A percentile compares a stretch with the other conserved stretches of the same genome.
phyloP scores from a whole-genome alignment of 2,329 filamentous ascomycete species.

The Bipolaris oryzae region DNA sequence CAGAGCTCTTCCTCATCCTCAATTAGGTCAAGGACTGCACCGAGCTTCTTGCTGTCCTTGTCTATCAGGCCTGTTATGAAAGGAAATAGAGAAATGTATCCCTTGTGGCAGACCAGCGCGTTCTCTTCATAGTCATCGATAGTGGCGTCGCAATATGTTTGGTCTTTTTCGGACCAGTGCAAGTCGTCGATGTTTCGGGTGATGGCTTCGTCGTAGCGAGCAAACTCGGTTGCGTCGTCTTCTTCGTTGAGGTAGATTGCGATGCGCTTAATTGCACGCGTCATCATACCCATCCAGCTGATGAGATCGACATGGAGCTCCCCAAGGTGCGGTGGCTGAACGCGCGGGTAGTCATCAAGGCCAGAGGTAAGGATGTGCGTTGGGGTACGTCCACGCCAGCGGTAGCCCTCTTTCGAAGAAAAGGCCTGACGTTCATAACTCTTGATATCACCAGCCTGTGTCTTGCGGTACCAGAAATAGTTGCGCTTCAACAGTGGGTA shows the following conservation, averaged over 20 bases:
- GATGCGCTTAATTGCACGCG: conserved; percentile 80
- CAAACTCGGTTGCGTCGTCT: conserved; percentile 78
- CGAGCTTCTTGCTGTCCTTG: conserved; percentile 74
- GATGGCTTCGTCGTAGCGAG: conserved; percentile 75
- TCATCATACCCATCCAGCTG: conserved; percentile 98
- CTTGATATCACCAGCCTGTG: conserved; percentile 87
- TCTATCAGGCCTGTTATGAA: conserved; percentile 84
- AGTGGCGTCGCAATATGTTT: conserved; percentile 91
- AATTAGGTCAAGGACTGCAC: conserved; percentile 76
- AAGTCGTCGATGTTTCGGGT: conserved; percentile 86
- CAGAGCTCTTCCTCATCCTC: conserved; percentile 85
- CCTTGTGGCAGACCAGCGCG: conserved; percentile 89
- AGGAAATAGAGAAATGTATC: conserved; percentile 91
- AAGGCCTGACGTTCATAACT: conserved; percentile 89
- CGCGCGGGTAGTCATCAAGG: conserved; percentile 92
- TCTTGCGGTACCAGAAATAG: conserved; percentile 93
- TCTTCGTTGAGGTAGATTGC: conserved; percentile 73
- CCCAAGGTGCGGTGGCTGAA: conserved; percentile 91
- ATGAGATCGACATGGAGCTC: conserved; percentile 95
- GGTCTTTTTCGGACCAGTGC: conserved; percentile 83
- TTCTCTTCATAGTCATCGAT: conserved; percentile 96
- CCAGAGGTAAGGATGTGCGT: conserved; percentile 90
- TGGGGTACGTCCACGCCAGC: conserved; percentile 89
- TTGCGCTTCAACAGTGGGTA: conserved; percentile 89
- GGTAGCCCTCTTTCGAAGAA: conserved; percentile 88